Evolutionary conservation across 1,284 basidiomycete species (phyloP), one percentile per base, ranked within the genome.

Genomic region (Ceratobasidium theobromae): DNA sequence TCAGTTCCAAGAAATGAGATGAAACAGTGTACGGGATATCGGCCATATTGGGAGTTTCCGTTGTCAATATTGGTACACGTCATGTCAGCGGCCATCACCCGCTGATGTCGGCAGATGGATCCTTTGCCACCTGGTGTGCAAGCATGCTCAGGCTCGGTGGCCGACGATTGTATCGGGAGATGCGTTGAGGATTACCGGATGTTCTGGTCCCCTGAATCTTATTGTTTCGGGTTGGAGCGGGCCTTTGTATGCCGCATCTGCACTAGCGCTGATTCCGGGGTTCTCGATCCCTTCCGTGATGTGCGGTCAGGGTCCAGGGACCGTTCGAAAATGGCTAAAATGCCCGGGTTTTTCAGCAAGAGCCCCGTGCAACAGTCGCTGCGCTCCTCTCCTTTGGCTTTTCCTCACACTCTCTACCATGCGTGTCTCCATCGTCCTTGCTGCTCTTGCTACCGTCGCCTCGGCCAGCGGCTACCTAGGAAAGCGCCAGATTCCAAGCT

Each of bases 391-490:
- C 54, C 8, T 33, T 62, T 30, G 5, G 12, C 38, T 32, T 46
- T n/a, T 21, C 38, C 48, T 35, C 66, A 53, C 46, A 45, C 35
- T 48, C 51, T 32, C 38, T 51, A 43, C 25, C 53, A 58, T 60
- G 87, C 84, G 81, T 72, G 81, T 84, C 78, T 73, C 81, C 68
- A 67, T 78, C 72, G 45, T 81, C 71, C 70, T 82, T 73, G 70
- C 80, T 70, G 70, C 80, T 70, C 75, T 82, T 70, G 77, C 77
- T 71, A 76, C 76, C 68, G 76, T 76, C 68, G 73, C 78, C 71
- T 74, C 76, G 11, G 58, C 58, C 25, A 27, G 33, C n/a, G n/a
- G n/a, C 46, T 41, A 35, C n/a, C 4, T 41, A 6, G 12, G 80
- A 81, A 70, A 28, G 77, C 75, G n/a, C 45, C 49, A 23, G 35